Conservation (phyloP, 2,329 filamentous ascomycete genomes). For the Akanthomyces uredinophilus region DNA sequence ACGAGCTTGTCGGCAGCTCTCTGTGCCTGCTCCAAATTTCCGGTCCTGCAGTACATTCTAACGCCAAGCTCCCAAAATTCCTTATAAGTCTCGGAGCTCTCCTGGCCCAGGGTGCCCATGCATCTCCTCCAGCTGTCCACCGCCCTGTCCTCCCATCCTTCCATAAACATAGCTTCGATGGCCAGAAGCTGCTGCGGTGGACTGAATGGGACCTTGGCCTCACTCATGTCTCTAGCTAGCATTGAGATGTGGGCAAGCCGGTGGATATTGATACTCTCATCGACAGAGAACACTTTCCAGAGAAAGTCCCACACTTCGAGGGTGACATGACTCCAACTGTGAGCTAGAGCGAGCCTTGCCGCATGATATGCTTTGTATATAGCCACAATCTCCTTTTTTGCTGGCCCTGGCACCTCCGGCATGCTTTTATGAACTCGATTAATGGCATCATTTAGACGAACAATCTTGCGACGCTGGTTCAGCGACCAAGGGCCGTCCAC, state of each 20-base stretch:
- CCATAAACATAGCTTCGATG: constrained; percentile 62
- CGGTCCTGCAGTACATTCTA: constrained; percentile 55
- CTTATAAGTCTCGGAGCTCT: constrained; percentile 39
- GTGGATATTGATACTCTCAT: constrained; percentile 45
- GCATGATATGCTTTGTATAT: constrained; percentile 48
- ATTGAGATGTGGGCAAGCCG: constrained; percentile 56
- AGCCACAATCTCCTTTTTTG: constrained; percentile 32
- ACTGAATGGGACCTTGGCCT: constrained; percentile 49
- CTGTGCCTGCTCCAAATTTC: constrained; percentile 55
- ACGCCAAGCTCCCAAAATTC: constrained; percentile 62
- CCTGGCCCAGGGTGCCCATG: constrained; percentile 46
- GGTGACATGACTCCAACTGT: constrained; percentile 51
- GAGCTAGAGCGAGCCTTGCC: constrained; percentile 39
- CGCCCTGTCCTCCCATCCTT: constrained; percentile 55
- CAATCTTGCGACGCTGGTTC: constrained; percentile 35
- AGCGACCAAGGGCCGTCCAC: constrained; percentile 31
- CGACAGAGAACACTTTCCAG: constrained; percentile 57
- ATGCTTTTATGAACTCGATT: constrained; percentile 25
- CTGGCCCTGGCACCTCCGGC: constrained; percentile 24
- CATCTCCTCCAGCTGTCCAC: constrained; percentile 59
- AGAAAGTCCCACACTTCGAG: constrained; percentile 57
- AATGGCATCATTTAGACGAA: constrained; percentile 31
- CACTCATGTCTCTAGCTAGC: constrained; percentile 61
- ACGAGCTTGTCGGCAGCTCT: constrained; percentile 51
- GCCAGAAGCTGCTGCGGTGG: constrained; percentile 58